Base-by-base conservation (phyloP, 2,329 filamentous ascomycete genomes). In the Colletotrichum scovillei region DNA sequence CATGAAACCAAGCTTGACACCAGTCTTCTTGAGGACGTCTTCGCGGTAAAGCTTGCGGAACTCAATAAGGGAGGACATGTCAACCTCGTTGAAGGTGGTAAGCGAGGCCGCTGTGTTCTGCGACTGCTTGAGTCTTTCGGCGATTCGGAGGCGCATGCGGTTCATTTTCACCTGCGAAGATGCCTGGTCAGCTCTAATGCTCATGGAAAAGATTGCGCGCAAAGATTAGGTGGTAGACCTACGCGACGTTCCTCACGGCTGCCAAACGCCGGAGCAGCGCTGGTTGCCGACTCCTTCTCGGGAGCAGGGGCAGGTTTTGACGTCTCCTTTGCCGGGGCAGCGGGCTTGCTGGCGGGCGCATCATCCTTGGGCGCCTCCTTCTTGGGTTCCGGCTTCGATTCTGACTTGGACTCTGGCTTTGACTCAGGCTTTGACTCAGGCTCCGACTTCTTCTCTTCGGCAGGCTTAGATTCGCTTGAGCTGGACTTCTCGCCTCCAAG, bases 1-100 rank as follows among this genome's bases (percentile, higher is more conserved):
- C 96, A 99, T 98, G 88, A 98, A 99, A n/a, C 97, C 97, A 67
- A 99, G 92, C 88, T 98, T 99, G 72, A 98, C 93, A 57, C 95
- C 96, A 11, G 94, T 97, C 88, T 96, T 97, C 90, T 98, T 98
- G 71, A 98, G 88, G 26, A 98, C 88, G 73, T 98, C 95, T 73
- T 98, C 96, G 88, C 98, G 98, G 90, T 98, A 98, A 59, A 95
- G 88, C 84, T 97, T 98, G 78, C 97, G 93, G 88, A 99, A 96
- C 75, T 98, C 95, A 93, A 98, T 98, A 63, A 99, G 88, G 26
- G 93, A 94, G 38, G 96, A 97, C 97, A 99, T 99, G 84, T 99
- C 97, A 74, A 99, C 97, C 85, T 98, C 96, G 84, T 99, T 98
- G 90, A 99, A 99, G 30, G 97, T 99, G 60, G 97, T 98, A 66